Conservation (phyloP, 345 rosid genomes). For the Kandelia obovata region DNA sequence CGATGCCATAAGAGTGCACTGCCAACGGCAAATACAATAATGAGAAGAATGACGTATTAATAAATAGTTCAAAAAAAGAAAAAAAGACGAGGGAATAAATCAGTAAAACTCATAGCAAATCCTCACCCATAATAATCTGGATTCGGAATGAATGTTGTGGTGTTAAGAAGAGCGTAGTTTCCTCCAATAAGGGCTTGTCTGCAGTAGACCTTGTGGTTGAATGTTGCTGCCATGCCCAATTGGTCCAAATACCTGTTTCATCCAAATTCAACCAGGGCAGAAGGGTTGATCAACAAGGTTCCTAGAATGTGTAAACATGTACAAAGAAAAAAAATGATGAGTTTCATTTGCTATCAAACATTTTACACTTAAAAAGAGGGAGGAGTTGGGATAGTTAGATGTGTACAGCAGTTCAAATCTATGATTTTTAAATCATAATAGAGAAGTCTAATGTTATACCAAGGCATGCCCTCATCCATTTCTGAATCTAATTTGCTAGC, state of each 20-base stretch:
- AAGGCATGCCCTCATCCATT: too few relatives aligned
- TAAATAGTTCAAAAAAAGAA: background rate
- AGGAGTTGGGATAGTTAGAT: too few relatives aligned
- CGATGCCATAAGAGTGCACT: slow-evolving; percentile 65
- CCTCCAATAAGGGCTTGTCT: slow-evolving; percentile 68
- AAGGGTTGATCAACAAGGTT: background rate
- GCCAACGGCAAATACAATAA: background rate
- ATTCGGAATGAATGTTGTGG: slow-evolving; percentile 53
- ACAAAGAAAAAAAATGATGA: background rate
- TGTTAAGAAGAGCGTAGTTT: slow-evolving; percentile 58
- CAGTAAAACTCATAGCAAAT: background rate
- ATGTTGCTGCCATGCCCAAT: slow-evolving; percentile 55
- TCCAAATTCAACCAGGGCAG: background rate
- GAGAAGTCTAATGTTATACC: too few relatives aligned
- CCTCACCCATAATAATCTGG: slow-evolving; percentile 59
- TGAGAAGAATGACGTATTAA: too few relatives aligned
- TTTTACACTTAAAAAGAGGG: too few relatives aligned
- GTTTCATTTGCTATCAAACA: background rate
- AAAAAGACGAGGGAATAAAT: background rate
- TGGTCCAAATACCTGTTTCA: slow-evolving; percentile 56
- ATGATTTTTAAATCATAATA: too few relatives aligned
- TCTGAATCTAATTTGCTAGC: too few relatives aligned
- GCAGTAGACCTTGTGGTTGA: slow-evolving; percentile 59
- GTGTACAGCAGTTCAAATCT: too few relatives aligned
- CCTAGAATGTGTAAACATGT: background rate